Base-by-base conservation (phyloP, 495 filamentous ascomycete genomes). In the Annulohypoxylon maeteangense region DNA sequence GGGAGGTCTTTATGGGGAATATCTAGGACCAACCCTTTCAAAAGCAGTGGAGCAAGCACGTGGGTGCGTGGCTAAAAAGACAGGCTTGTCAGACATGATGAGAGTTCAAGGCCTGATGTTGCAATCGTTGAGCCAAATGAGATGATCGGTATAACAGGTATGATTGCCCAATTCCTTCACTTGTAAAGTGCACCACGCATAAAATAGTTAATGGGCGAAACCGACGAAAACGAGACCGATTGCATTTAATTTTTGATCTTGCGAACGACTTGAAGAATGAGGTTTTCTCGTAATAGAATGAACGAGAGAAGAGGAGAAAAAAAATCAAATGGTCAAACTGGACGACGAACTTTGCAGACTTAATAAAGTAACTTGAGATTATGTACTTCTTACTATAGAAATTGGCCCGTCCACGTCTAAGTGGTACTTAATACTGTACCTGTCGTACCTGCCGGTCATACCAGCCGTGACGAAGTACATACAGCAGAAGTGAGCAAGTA, bases 11-110 rank as follows among this genome's bases (percentile, higher is more conserved):
- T 42, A 25, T 5, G 47, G 54, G 20, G 38, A 14, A n/a, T n/a
- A 32, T 31, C 8, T 54, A 22, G 14, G 20, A 83, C 84, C 70
- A 84, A 93, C 95, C 75, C 95, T 85, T 82, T 99, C 95, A 81
- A 98, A 99, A 0, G 95, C 95, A 20, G 95, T 98, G 7, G 94
- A 97, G 81, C 93, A 97, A 63, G 95, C 91, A 74, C 95, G 86
- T 5, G 95, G 95, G 80, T 98, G 95, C 59, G 95, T 97, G 22
- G 91, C 95, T 53, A 96, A 87, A 72, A 97, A 97, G 75, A 99
- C 92, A 42, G 93, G 92, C 75, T 91, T 95, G 74, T 81, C 81
- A 40, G 90, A 89, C 91, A 93, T 93, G 44, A 25, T 82, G 71
- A 34, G 27, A 58, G 34, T 38, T 38, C 29, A 11, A 61, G 27